Evolutionary conservation across 225 moss, liverwort and hornwort species (phyloP).

Genomic region (Bryoerythrophyllum caledonicum): DNA sequence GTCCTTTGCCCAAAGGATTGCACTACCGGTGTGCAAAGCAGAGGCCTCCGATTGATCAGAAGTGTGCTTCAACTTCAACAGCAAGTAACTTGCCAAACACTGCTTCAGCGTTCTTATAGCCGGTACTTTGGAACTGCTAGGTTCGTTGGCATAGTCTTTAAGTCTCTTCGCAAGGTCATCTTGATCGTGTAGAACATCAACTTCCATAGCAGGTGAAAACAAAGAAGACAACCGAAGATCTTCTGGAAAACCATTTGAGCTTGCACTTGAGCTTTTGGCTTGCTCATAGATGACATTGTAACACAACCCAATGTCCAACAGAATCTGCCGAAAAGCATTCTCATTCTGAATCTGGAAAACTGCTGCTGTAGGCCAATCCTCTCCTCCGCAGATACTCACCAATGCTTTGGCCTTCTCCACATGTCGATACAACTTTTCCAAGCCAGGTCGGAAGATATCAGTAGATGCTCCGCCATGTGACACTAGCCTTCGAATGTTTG

Average conservation of each 20-base stretch:
- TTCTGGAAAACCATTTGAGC: not conserved
- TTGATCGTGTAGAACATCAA: not conserved
- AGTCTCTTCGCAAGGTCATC: not conserved
- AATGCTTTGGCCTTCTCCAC: not conserved
- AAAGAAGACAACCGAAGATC: not conserved
- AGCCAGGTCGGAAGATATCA: not conserved
- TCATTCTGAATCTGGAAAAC: not conserved
- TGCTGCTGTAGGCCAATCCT: not conserved
- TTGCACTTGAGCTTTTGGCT: not conserved
- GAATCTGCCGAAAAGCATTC: not conserved
- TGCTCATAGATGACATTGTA: not conserved
- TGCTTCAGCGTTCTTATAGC: not conserved
- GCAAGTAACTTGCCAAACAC: not conserved
- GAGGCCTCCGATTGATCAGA: too few relatives aligned
- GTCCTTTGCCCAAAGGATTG: not conserved
- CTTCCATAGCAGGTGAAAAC: too few relatives aligned
- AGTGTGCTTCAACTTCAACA: not conserved
- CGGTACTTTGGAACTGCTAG: not conserved
- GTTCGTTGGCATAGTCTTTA: not conserved
- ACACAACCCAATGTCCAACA: too few relatives aligned
- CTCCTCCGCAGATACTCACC: not conserved
- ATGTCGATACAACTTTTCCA: not conserved
- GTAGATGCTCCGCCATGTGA: not conserved
- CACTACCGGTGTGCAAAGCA: too few relatives aligned
- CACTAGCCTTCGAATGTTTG: not conserved